Conservation (phyloP, 768 basidiomycete genomes). For the Tricholoma furcatifolium region DNA sequence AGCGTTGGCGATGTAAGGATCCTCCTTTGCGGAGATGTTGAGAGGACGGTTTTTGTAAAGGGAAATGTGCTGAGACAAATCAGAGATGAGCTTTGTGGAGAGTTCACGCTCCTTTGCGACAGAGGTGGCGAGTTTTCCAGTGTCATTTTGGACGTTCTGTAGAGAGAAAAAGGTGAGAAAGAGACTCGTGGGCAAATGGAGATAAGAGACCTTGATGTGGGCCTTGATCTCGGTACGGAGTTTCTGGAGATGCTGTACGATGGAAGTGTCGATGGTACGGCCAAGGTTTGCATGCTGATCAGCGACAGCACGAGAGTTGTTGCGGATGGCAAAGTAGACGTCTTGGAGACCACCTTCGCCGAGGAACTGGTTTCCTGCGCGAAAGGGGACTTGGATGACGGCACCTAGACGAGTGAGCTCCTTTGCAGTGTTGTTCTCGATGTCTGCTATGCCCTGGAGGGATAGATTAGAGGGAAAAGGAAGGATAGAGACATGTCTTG, state of each 20-base stretch:
- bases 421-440: conserved; percentile 91
- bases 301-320: conserved; percentile 90
- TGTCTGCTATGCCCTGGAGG: conserved; percentile 62
- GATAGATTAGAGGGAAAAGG: neutral
- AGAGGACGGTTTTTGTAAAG: no score
- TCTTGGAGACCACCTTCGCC: conserved; percentile 99
- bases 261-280: conserved; percentile 93
- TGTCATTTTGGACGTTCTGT: conserved; percentile 93
- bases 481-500: neutral
- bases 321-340: conserved; percentile 88
- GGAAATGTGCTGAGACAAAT: conserved; percentile 49
- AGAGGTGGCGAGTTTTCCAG: conserved; percentile 84
- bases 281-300: conserved; percentile 97
- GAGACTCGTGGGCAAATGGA: neutral
- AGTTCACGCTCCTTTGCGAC: conserved; percentile 94
- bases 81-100: conserved; percentile 81
- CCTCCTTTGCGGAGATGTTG: no score
- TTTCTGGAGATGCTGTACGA: conserved; percentile 97
- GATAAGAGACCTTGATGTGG: conserved; percentile 76
- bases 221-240: conserved; percentile 95
- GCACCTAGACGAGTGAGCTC: conserved; percentile 93
- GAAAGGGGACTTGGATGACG: conserved; percentile 96
- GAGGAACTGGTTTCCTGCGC: conserved; percentile 93
- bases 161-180: neutral
- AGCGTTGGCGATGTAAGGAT: neutral